Evolutionary conservation across 2,329 filamentous ascomycete species (phyloP).

Genomic region (Tolypocladium endophyticum): DNA sequence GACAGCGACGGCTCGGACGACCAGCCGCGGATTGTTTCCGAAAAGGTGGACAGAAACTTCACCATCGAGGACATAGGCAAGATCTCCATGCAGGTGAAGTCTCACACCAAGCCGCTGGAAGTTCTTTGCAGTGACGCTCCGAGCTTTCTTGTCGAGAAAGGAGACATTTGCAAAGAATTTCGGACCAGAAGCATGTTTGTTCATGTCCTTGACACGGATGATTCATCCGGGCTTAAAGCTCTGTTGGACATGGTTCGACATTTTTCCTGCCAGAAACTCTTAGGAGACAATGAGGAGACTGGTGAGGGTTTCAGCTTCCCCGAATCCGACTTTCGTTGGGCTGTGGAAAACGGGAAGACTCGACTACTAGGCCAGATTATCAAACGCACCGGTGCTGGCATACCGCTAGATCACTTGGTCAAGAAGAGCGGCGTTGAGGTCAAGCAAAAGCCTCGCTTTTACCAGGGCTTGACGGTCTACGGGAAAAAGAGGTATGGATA

Average conservation of each 20-base stretch:
- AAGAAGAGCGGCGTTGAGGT: conserved; percentile 54
- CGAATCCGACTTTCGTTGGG: conserved; percentile 27
- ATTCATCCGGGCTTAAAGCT: conserved; percentile 41
- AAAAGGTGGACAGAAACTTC: conserved; percentile 55
- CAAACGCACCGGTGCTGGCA: conserved; percentile 53
- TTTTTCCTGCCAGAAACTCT: conserved; percentile 27
- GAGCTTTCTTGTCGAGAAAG: conserved; percentile 21
- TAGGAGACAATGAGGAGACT: conserved; percentile 22
- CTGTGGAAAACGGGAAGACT: conserved; percentile 37
- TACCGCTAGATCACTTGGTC: conserved; percentile 58
- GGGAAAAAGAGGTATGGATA: conserved; percentile 50
- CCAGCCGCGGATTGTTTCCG: conserved; percentile 34
- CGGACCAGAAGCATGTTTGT: conserved; percentile 19
- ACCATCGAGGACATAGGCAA: conserved; percentile 70
- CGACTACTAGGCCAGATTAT: conserved; percentile 55
- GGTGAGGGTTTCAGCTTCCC: conserved; percentile 27
- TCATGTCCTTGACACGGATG: conserved; percentile 40
- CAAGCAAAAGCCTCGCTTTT: conserved; percentile 56
- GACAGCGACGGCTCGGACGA: conserved; percentile 21
- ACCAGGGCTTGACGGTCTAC: conserved; percentile 67
- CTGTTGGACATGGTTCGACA: conserved; percentile 44
- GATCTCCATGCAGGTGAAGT: conserved; percentile 58
- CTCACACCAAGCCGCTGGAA: conserved; percentile 41
- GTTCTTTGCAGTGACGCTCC: conserved; percentile 34
- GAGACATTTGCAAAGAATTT: conserved; percentile 7